phyloP scores from a whole-genome alignment of 2,329 filamentous ascomycete species.

The Aphanoascus verrucosus region DNA sequence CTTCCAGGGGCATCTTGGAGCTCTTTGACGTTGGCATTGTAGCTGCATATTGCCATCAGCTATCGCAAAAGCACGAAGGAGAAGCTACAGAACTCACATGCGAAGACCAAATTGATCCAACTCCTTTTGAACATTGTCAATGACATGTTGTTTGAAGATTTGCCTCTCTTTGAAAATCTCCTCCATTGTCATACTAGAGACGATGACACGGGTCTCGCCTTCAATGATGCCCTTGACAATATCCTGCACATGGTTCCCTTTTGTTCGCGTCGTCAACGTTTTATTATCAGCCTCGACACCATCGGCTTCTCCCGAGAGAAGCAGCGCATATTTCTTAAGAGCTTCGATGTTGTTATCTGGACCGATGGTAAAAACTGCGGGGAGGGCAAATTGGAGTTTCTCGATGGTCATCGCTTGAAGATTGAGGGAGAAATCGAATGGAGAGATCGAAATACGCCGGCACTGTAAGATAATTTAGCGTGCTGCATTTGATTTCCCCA shows the following conservation, averaged over 20 bases:
- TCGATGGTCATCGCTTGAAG: slow-evolving; percentile 83
- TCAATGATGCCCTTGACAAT: slow-evolving; percentile 88
- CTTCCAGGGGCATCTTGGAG: slow-evolving; percentile 70
- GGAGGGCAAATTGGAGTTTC: slow-evolving; percentile 71
- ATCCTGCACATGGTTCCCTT: slow-evolving; percentile 58
- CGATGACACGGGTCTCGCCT: slow-evolving; percentile 72
- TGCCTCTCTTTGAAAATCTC: slow-evolving; percentile 73
- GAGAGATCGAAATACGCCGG: slow-evolving; percentile 32
- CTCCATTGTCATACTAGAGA: slow-evolving; percentile 86
- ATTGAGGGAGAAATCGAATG: slow-evolving; percentile 69
- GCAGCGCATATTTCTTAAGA: slow-evolving; percentile 70
- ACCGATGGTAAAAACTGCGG: slow-evolving; percentile 77
- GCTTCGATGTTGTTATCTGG: slow-evolving; percentile 61
- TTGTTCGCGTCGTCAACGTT: slow-evolving; percentile 31
- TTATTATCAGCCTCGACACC: slow-evolving; percentile 24
- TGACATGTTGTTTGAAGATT: slow-evolving; percentile 65
- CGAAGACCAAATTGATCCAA: slow-evolving; percentile 69
- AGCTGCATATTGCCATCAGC: slow-evolving; percentile 36
- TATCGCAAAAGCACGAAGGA: not conserved
- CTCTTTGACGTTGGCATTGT: slow-evolving; percentile 74
- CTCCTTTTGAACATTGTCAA: slow-evolving; percentile 65
- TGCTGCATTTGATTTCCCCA: not conserved
- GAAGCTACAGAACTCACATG: slow-evolving; percentile 41
- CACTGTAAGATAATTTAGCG: slow-evolving; percentile 17
- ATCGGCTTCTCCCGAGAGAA: slow-evolving; percentile 56